Evolutionary conservation across 192 early-diverging fungal species (phyloP), one percentile per base, ranked within the genome.

Genomic region (Coemansia reversa): DNA sequence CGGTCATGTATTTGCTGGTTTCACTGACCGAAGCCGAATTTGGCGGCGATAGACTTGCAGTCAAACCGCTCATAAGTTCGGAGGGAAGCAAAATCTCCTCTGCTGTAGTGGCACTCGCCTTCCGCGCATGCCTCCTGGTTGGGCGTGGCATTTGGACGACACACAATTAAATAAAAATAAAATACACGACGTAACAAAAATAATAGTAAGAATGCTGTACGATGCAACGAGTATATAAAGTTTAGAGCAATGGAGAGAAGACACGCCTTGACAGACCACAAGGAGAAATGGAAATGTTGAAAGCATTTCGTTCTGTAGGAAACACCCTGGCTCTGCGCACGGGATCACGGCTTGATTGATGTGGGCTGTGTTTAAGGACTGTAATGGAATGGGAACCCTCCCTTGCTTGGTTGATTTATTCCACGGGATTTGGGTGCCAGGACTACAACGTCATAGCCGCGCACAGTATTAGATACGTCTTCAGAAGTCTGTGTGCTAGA

Each of bases 11-110:
- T 27, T 33, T n/a, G 45, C 22, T 39, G 25, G 47, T 29, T 11
- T 59, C 48, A 23, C 18, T 45, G 23, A 32, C 18, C n/a, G 16
- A 19, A 30, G 20, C 24, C 49, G 50, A 14, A 19, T 30, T 12
- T n/a, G 64, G 69, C 4, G 66, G 55, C 20, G 76, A 69, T 14
- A 79, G 55, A 9, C 45, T 64, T 19, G 71, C 69, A 30, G 76
- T 79, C 32, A 79, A 68, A 29, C 72, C 76, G 23, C 55, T 62
- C 71, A 74, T 79, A 7, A 79, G 76, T 72, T 79, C 76, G 5
- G 56, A 61, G n/a, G 76, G 76, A 14, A 79, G 71, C 61, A 76
- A 51, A 45, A 76, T 70, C 16, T 70, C 68, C 55, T 70, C 74
- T 28, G 69, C 74, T 7, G 68, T 75, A 12, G 66, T 69, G 19